Conservation (phyloP, 192 early-diverging fungal genomes). For the Phycomyces blakesleeanus region DNA sequence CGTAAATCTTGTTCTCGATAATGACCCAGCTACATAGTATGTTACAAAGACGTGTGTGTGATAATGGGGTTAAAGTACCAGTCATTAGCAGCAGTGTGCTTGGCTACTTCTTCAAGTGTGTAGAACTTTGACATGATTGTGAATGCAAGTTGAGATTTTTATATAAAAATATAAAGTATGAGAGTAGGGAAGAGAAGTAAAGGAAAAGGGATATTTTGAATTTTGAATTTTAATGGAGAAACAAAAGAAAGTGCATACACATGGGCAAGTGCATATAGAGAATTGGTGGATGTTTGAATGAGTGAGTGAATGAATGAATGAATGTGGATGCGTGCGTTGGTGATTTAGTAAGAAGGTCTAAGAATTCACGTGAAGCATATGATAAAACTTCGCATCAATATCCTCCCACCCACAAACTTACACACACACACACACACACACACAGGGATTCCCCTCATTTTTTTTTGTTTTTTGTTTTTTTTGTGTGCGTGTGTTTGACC, state of each 20-base stretch:
- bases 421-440: too few species aligned
- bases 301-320: too few species aligned
- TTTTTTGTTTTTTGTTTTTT: too few species aligned
- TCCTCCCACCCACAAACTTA: too few species aligned
- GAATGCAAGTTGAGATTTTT: not conserved
- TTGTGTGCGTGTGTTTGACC: too few species aligned
- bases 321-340: too few species aligned
- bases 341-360: too few species aligned
- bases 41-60: not conserved
- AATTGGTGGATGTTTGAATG: too few species aligned
- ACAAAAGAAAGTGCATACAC: too few species aligned
- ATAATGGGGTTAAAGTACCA: constrained; percentile 9
- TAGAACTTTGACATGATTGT: constrained; percentile 29
- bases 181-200: constrained; percentile 1
- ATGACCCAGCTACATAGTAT: constrained; percentile 48
- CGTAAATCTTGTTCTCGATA: constrained; percentile 55
- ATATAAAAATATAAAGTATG: not conserved
- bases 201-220: not conserved
- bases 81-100: constrained; percentile 38
- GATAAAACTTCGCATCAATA: not conserved
- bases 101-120: constrained; percentile 40
- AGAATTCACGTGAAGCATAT: not conserved
- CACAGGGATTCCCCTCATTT: too few species aligned
- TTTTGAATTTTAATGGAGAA: too few species aligned
- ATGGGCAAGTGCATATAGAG: too few species aligned